A percentile compares a stretch with the other conserved stretches of the same genome.
Evolutionary conservation across 257 asterid species (phyloP).

Genomic region (Voacanga thouarsii): DNA sequence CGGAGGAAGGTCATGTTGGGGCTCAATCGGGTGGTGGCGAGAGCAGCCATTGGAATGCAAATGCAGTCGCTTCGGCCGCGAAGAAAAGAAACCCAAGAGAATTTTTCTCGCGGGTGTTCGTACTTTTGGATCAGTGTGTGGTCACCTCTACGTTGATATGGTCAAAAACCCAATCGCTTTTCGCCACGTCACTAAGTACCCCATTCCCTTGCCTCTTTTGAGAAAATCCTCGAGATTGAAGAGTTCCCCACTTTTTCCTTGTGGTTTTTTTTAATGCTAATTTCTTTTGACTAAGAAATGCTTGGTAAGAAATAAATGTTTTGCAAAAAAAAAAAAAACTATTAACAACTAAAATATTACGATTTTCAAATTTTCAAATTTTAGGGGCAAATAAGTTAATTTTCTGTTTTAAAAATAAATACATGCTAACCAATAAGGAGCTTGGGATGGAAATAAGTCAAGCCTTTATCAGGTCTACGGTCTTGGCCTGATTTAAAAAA

Average conservation of each 20-base stretch:
- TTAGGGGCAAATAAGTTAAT: no score
- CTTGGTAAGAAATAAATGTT: no score
- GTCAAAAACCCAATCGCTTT: conserved; percentile 8
- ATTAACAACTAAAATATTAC: no score
- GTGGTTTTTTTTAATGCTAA: background rate
- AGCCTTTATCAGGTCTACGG: no score
- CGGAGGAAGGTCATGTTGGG: background rate
- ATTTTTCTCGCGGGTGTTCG: conserved; percentile 11
- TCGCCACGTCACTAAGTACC: background rate
- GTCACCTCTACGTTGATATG: background rate
- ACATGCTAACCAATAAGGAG: no score
- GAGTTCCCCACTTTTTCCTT: background rate
- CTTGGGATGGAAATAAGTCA: no score
- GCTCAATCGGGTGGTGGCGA: background rate
- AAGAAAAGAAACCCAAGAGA: background rate
- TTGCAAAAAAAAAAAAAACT: no score
- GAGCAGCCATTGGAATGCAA: background rate
- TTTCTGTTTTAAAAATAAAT: no score
- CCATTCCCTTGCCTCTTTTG: background rate
- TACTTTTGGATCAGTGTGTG: conserved; percentile 16
- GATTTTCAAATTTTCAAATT: no score
- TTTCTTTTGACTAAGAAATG: no score
- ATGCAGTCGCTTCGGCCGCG: no score
- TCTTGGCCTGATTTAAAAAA: no score
- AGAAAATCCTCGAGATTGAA: conserved; percentile 9